Evolutionary conservation across 352 stramenopile species (phyloP).

Genomic region (Elongisporangium senticosum): DNA sequence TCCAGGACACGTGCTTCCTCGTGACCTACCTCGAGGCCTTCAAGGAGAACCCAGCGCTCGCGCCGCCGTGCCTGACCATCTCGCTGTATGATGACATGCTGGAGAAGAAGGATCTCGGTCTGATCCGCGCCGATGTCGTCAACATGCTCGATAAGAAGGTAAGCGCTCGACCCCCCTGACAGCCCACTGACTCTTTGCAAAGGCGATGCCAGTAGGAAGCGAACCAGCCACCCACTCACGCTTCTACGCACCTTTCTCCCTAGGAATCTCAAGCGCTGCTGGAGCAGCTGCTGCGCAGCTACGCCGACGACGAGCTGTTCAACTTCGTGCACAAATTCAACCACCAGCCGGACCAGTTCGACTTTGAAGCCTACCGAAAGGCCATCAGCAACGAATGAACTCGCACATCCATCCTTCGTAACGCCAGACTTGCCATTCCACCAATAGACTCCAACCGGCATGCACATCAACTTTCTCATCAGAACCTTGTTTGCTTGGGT

Average conservation of each 20-base stretch:
- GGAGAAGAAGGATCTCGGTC: conserved; percentile 57
- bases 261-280: conserved; percentile 67
- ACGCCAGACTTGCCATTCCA: neutral
- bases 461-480: no score
- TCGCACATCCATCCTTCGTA: neutral
- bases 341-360: conserved; percentile 74
- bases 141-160: conserved; percentile 83
- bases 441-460: no score
- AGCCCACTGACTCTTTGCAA: neutral
- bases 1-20: conserved; percentile 86
- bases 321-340: conserved; percentile 84
- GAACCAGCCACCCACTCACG: neutral
- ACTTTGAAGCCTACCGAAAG: conserved; percentile 73
- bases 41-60: conserved; percentile 74
- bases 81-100: conserved; percentile 76
- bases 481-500: neutral
- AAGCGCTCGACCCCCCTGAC: conserved; percentile 4
- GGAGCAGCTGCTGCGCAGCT: conserved; percentile 54
- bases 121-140: conserved; percentile 78
- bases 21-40: conserved; percentile 85
- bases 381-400: neutral
- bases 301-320: conserved; percentile 63
- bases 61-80: conserved; percentile 75
- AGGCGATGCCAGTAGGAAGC: neutral
- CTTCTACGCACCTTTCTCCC: neutral